Percentiles rank a stretch among this genome's conserved stretches.
These are phyloP conservation scores for Nicotiana undulata DNA, from an alignment of 257 asterid species.

Conservation along the genomic window DNA sequence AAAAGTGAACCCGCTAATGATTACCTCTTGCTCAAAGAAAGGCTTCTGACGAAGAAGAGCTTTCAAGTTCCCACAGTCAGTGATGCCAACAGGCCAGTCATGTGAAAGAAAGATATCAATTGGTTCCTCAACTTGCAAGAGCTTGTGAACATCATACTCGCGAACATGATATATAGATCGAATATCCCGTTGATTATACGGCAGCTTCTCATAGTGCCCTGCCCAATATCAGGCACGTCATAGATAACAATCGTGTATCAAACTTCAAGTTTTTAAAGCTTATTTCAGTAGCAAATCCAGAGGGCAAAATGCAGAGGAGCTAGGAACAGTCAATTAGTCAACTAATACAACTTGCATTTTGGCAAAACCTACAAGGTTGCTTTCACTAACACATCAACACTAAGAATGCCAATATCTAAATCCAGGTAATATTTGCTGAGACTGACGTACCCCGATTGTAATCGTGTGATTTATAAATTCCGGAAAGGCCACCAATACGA, in stretches of 20 bases:
- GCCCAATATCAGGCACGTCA: conserved; percentile 20
- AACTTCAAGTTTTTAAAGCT: background rate
- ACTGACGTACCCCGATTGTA: conserved; percentile 48
- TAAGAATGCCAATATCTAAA: background rate
- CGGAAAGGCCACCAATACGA: conserved; percentile 97
- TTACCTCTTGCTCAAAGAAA: conserved; percentile 71
- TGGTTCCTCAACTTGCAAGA: conserved; percentile 91
- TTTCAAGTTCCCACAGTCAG: conserved; percentile 58
- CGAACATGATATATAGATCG: conserved; percentile 94
- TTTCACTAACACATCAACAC: background rate
- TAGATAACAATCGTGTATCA: background rate
- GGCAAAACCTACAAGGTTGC: background rate
- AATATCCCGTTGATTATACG: conserved; percentile 67
- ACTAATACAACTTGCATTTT: conserved; percentile 1
- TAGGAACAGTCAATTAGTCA: background rate
- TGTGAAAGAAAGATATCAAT: conserved; percentile 90
- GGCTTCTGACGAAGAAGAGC: conserved; percentile 63
- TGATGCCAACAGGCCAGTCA: conserved; percentile 94
- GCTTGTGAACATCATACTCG: conserved; percentile 85
- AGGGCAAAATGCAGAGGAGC: background rate
- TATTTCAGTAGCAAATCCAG: background rate
- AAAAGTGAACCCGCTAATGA: background rate
- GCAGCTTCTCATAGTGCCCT: conserved; percentile 89
- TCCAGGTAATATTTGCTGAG: background rate
- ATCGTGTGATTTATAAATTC: conserved; percentile 65